Evolutionary conservation across 139 green algal genomes (phyloP), one percentile per base, ranked within the genome.

Genomic region (Coelastrella sp.): DNA sequence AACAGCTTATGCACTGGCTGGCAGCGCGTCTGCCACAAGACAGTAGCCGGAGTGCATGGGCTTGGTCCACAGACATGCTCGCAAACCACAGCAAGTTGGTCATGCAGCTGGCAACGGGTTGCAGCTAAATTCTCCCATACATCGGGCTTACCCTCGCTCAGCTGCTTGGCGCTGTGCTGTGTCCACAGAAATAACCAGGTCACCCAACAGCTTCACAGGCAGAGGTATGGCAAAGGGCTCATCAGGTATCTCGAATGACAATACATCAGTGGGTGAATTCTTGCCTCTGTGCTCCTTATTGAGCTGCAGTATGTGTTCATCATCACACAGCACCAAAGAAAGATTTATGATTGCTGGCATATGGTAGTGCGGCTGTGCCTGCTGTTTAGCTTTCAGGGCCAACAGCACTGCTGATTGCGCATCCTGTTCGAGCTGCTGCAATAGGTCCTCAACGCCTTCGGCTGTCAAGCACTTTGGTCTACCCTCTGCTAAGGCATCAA

Each of bases 131-230:
- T 49, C 3, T 49, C 35, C 35, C 35, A 49, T 49, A 49, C 35
- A 3, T 49, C 65, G 3, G 25, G 19, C 93, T 88, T 86, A 97
- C 92, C 95, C 93, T 10, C 96, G 90, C 90, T 99, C 96, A 15
- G 83, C 56, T 8, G 98, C 98, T 92, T 99, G 98, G 7, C 94
- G 90, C 24, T 89, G 49, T 6, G 98, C 97, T 7, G 97, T 99
- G 85, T 99, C 98, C 73, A 99, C 84, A 0, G 96, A 99, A 9
- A 99, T 96, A 66, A 99, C 93, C 24, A 99, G 27, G 84, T 99
- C 98, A 17, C 98, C 98, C 76, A 99, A 89, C 89, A 99, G 90
- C 75, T 94, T 94, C 9, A 97, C 49, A 8, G 96, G 96, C 82
- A 97, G 89, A 35, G 17, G 25, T n/a, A 88, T 49, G 19, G 19